phyloP scores from a whole-genome alignment of 345 rosid genomes.

The Eucalyptus victrix region DNA sequence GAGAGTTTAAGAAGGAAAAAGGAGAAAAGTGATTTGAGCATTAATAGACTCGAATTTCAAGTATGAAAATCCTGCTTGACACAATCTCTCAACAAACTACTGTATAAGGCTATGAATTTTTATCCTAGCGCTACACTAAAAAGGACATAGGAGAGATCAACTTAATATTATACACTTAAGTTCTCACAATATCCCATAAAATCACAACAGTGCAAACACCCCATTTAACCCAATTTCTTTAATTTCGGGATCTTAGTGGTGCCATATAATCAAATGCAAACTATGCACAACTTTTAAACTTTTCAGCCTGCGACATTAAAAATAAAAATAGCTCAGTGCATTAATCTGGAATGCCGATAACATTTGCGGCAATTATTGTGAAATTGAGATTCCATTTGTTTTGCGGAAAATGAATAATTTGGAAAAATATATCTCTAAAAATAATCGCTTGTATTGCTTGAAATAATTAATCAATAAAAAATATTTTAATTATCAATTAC shows the following conservation, averaged over 20 bases:
- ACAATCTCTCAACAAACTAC: background rate
- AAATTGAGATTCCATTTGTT: rapidly evolving
- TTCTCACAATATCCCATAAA: background rate
- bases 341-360: background rate
- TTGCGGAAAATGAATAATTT: rapidly evolving
- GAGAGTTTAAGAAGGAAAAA: background rate
- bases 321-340: background rate
- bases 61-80: background rate
- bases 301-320: background rate
- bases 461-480: background rate
- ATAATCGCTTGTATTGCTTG: background rate
- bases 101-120: background rate
- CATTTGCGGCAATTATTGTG: background rate
- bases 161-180: background rate
- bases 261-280: background rate
- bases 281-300: background rate
- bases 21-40: background rate
- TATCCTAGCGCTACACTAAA: background rate
- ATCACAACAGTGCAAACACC: background rate
- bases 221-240: background rate
- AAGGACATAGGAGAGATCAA: background rate
- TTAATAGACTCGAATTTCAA: background rate
- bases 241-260: background rate
- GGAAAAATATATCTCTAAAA: background rate
- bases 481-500: background rate